Conservation (phyloP, 306 rosid genomes). For the Biancaea sappan region DNA sequence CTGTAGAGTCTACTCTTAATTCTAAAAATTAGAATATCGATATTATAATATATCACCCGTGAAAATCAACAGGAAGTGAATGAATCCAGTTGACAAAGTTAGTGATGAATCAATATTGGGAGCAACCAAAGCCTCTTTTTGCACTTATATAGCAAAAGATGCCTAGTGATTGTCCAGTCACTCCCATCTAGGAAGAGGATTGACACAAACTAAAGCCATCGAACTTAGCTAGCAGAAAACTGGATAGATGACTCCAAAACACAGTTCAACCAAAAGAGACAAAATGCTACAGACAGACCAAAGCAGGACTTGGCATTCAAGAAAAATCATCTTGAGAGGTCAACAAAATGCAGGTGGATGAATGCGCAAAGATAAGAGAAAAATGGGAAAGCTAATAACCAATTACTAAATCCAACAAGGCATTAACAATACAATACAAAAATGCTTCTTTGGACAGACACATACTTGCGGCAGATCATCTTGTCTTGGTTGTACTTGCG, state of each 20-base stretch:
- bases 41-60: conserved; percentile 34
- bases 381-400: neutral
- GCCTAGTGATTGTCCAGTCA: conserved; percentile 31
- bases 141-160: conserved; percentile 37
- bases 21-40: neutral
- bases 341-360: neutral
- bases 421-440: neutral
- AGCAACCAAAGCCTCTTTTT: conserved; percentile 43
- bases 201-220: neutral
- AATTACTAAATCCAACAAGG: neutral
- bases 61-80: conserved; percentile 36
- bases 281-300: neutral
- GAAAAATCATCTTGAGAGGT: neutral
- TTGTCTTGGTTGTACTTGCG: conserved; percentile 88
- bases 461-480: conserved; percentile 81
- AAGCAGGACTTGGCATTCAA: neutral
- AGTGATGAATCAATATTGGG: conserved; percentile 31
- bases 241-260: neutral
- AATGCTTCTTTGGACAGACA: neutral
- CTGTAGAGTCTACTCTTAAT: neutral
- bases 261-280: neutral
- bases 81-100: conserved; percentile 31
- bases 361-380: neutral
- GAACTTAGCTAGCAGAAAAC: neutral
- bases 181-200: conserved; percentile 33